phyloP scores from a whole-genome alignment of 352 stramenopile genomes.

The Pythium diclinum region DNA sequence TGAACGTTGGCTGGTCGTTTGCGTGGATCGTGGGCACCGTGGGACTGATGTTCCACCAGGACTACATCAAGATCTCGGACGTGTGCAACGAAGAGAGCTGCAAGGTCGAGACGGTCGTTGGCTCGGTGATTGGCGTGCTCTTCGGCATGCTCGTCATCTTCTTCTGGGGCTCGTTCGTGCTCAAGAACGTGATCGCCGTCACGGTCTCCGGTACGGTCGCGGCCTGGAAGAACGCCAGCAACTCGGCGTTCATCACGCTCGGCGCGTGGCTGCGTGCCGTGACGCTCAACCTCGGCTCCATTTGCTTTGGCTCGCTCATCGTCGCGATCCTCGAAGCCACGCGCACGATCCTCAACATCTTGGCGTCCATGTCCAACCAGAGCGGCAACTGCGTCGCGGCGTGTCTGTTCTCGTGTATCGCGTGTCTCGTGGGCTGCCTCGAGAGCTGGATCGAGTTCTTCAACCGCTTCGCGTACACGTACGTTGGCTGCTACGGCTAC shows the following conservation, averaged over 20 bases:
- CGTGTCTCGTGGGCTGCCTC: conserved; percentile 79
- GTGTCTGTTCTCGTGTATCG: conserved; percentile 62
- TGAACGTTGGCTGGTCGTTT: conserved; percentile 85
- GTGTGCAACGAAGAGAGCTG: conserved; percentile 49
- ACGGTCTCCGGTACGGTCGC: conserved; percentile 88
- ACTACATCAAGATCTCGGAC: conserved; percentile 59
- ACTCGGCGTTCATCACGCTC: conserved; percentile 67
- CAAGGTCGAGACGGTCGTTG: conserved; percentile 41
- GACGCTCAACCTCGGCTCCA: conserved; percentile 90
- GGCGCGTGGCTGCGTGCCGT: conserved; percentile 74
- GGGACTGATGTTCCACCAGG: conserved; percentile 75
- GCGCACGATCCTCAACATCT: conserved; percentile 56
- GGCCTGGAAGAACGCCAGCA: conserved; percentile 86
- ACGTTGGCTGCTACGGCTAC: conserved; percentile 87
- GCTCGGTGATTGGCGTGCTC: conserved; percentile 59
- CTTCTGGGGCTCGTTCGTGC: conserved; percentile 88
- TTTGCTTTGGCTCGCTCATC: conserved; percentile 91
- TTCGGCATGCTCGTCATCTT: conserved; percentile 91
- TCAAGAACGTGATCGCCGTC: conserved; percentile 88
- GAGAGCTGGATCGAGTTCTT: conserved; percentile 87
- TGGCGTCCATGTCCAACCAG: conserved; percentile 54
- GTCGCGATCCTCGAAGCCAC: conserved; percentile 90
- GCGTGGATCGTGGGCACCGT: conserved; percentile 85
- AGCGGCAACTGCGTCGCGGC: conserved; percentile 75
- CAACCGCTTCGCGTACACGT: conserved; percentile 88